These are phyloP conservation scores for Suillus subluteus DNA, from an alignment of 768 basidiomycete species.

Conservation along the genomic window DNA sequence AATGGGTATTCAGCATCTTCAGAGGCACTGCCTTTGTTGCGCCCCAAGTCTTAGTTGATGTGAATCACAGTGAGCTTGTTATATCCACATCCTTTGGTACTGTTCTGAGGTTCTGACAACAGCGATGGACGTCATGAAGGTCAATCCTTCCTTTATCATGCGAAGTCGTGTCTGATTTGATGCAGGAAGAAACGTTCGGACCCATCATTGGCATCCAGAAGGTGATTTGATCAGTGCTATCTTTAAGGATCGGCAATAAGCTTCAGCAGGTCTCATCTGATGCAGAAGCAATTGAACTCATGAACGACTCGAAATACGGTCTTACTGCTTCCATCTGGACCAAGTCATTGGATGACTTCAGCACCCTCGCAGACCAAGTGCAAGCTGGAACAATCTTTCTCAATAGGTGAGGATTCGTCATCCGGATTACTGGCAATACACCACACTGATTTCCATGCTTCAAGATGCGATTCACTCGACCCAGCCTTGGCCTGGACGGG, in stretches of 20 bases:
- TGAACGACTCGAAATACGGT: slow-evolving; percentile 97
- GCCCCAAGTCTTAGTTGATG: slow-evolving; percentile 89
- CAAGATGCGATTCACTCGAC: slow-evolving; percentile 85
- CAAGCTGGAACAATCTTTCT: slow-evolving; percentile 93
- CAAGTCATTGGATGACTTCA: slow-evolving; percentile 71
- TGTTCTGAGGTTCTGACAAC: slow-evolving; percentile 14
- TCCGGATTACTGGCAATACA: background rate
- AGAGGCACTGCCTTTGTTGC: slow-evolving; percentile 88
- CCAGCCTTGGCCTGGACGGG: slow-evolving; percentile 96
- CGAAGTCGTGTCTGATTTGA: slow-evolving; percentile 5
- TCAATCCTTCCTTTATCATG: slow-evolving; percentile 27
- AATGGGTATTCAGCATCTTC: slow-evolving; percentile 11
- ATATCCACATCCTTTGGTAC: slow-evolving; percentile 7
- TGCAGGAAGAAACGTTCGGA: slow-evolving; percentile 87
- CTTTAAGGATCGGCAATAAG: background rate
- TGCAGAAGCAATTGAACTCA: slow-evolving; percentile 84
- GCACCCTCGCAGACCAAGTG: slow-evolving; percentile 63
- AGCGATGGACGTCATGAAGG: slow-evolving; percentile 96
- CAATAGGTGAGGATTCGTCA: slow-evolving; percentile 59
- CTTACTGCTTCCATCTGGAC: slow-evolving; percentile 97
- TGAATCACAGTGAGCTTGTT: slow-evolving; percentile 74
- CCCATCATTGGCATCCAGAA: slow-evolving; percentile 94
- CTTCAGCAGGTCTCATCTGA: slow-evolving; percentile 69
- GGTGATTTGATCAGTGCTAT: slow-evolving; percentile 41
- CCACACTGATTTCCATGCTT: background rate